These are phyloP conservation scores for Cryptococcus jaspeensis DNA, from an alignment of 1,284 basidiomycete genomes.

Conservation along the genomic window DNA sequence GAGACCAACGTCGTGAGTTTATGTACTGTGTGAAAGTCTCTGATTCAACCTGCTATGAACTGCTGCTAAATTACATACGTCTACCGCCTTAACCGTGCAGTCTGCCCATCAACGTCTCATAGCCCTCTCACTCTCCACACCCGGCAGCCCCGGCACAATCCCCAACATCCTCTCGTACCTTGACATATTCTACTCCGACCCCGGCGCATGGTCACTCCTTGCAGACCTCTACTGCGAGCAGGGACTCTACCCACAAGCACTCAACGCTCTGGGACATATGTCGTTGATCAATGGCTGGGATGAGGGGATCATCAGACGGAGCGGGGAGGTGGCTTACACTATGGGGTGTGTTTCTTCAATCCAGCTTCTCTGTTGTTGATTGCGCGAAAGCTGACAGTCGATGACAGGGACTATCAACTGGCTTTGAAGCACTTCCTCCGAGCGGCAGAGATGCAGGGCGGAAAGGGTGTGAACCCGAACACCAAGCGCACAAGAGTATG, in stretches of 20 bases:
- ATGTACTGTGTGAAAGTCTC: slow-evolving; percentile 10
- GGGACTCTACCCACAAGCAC: slow-evolving; percentile 60
- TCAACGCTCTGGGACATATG: slow-evolving; percentile 42
- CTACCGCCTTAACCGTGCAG: slow-evolving; percentile 49
- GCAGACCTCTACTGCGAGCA: slow-evolving; percentile 80
- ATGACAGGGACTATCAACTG: slow-evolving; percentile 60
- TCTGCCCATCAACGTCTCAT: slow-evolving; percentile 81
- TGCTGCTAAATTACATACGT: background rate
- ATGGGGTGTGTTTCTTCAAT: slow-evolving; percentile 33
- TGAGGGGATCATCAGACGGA: slow-evolving; percentile 32
- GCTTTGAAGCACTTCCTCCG: slow-evolving; percentile 80
- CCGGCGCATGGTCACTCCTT: slow-evolving; percentile 91
- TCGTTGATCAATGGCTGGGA: slow-evolving; percentile 46
- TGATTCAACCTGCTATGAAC: background rate
- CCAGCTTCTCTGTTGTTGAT: background rate
- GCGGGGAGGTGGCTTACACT: slow-evolving; percentile 47
- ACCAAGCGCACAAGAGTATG: slow-evolving; percentile 58
- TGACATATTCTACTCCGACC: slow-evolving; percentile 89
- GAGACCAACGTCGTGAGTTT: slow-evolving; percentile 70
- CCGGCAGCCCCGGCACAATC: slow-evolving; percentile 61
- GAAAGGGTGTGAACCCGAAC: slow-evolving; percentile 31
- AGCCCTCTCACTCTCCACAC: slow-evolving; percentile 56
- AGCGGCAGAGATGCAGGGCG: slow-evolving; percentile 77
- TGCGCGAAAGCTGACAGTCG: background rate
- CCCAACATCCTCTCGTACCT: slow-evolving; percentile 75